Conservation (phyloP, 768 basidiomycete species). For the Rhizopogon roseolus region DNA sequence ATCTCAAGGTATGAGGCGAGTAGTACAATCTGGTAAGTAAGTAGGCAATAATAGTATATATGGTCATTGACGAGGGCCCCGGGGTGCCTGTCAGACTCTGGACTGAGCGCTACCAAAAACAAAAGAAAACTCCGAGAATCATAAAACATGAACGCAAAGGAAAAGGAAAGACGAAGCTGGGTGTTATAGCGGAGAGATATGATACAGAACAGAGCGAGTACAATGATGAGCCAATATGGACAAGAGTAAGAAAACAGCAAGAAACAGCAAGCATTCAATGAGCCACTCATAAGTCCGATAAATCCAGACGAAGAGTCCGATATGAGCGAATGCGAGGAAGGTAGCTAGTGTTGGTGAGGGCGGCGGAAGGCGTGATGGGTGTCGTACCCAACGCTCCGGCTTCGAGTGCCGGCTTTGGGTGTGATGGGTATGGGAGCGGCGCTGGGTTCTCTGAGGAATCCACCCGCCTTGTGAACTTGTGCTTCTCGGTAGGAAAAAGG, state of each 20-base stretch:
- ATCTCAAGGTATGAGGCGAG: background rate
- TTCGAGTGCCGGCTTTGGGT: conserved; percentile 17
- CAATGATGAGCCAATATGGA: conserved; percentile 9
- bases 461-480: conserved; percentile 2
- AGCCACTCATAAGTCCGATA: conserved; percentile 15
- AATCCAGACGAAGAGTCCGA: background rate
- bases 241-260: conserved; percentile 1
- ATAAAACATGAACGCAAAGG: background rate
- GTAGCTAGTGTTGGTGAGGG: conserved; percentile 13
- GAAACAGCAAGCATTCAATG: background rate
- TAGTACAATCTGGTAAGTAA: conserved; percentile 6
- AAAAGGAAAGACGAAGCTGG: background rate
- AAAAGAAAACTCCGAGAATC: background rate
- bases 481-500: conserved; percentile 2
- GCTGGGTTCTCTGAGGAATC: conserved; percentile 25
- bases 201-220: conserved; percentile 7
- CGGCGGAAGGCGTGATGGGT: conserved; percentile 8
- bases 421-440: conserved; percentile 17
- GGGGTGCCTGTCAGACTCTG: background rate
- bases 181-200: background rate
- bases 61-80: background rate
- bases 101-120: background rate
- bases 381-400: conserved; percentile 23
- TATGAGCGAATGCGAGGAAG: background rate
- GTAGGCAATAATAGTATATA: conserved; percentile 1